Conservation (phyloP, 129 eudicot species). For the Tanacetum coccineum region DNA sequence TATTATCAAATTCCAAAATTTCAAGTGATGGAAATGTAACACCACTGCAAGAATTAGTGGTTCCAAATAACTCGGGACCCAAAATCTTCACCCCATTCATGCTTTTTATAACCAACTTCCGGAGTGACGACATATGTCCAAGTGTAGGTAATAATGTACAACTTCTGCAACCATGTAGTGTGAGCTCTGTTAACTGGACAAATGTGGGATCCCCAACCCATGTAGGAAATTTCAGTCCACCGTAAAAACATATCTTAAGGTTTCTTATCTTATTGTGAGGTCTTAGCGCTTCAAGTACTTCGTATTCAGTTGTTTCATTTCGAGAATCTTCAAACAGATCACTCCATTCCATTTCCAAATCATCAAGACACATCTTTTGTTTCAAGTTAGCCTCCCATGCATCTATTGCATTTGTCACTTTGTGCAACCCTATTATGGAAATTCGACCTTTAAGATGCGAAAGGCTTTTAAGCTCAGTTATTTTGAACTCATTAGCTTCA, state of each 20-base stretch:
- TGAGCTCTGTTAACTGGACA: constrained; percentile 25
- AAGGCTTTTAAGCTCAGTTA: constrained; percentile 32
- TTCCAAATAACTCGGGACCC: constrained; percentile 37
- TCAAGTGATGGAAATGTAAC: constrained; percentile 37
- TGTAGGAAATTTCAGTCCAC: constrained; percentile 37
- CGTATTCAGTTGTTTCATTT: constrained; percentile 14
- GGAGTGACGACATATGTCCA: constrained; percentile 42
- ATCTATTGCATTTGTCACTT: constrained; percentile 30
- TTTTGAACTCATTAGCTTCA: constrained; percentile 20
- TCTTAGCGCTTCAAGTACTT: constrained; percentile 31
- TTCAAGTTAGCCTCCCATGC: constrained; percentile 41
- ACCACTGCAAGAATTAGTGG: neutral
- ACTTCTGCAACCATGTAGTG: constrained; percentile 24
- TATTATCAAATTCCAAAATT: constrained; percentile 4
- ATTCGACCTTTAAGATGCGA: constrained; percentile 29
- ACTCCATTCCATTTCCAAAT: constrained; percentile 40
- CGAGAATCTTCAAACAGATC: constrained; percentile 19
- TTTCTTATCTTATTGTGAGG: constrained; percentile 33
- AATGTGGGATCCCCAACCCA: constrained; percentile 51
- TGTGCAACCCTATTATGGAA: constrained; percentile 35
- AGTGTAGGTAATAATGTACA: constrained; percentile 40
- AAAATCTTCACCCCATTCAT: constrained; percentile 34
- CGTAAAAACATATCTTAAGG: constrained; percentile 26
- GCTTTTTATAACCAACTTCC: constrained; percentile 21
- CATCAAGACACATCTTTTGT: constrained; percentile 27